Evolutionary conservation across 371 early-diverging fungal genomes (phyloP), one percentile per base, ranked within the genome.

Genomic region (Apophysomyces elegans): DNA sequence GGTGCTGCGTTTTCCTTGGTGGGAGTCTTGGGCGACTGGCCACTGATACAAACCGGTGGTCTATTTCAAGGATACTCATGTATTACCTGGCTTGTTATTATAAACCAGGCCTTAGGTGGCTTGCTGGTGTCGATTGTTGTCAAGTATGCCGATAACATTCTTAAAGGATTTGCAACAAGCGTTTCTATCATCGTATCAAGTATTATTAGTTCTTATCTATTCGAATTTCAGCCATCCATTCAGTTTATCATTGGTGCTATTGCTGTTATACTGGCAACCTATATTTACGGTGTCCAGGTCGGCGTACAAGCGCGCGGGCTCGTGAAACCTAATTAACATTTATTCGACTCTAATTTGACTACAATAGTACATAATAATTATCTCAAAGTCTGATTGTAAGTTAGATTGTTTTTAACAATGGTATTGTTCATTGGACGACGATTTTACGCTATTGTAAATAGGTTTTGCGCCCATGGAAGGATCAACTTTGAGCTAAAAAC

Each of bases 81-180:
- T 32, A 85, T 90, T 79, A 90, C 94, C 5, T 91, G 87, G 86
- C 72, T 83, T 0, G 94, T 92, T 0, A 91, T 95, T 36, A 59
- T 71, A 12, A 89, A 88, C 68, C 94, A 94, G 70, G 95, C 96
- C 2, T 59, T 91, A 37, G 96, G 96, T 46, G 96, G 96, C 9
- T 74, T 94, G 16, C 74, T 94, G 58, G 96, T 95, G 3, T 91
- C 94, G 0, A 74, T 94, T 21, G 94, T 95, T 7, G 93, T 95
- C 46, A 93, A 93, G 80, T 91, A 92, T 68, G 94, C 95, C 1
- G 95, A 95, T 74, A 94, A 93, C 73, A 94, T 95, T 65, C 79
- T 94, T 35, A 95, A 95, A 69, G 93, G 93, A 12, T 91, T 91
- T 69, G 94, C 96, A 0, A 94, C 96, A 5, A 90, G 91, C 36